phyloP scores from a whole-genome alignment of 2,329 filamentous ascomycete genomes.

The Aureobasidium sp. region DNA sequence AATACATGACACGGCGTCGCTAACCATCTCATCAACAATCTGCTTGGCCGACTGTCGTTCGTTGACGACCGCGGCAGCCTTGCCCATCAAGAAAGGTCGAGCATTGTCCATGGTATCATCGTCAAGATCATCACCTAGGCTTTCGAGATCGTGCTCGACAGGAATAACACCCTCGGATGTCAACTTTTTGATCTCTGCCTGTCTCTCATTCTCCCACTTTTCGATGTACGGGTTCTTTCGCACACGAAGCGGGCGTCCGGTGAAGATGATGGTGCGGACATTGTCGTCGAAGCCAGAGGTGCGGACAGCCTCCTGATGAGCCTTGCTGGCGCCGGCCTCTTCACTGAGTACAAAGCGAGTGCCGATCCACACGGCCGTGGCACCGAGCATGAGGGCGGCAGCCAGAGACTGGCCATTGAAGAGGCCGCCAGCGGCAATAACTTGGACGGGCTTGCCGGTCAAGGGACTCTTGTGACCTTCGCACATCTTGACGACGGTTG shows the following conservation, averaged over 20 bases:
- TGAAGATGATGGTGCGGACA: slow-evolving; percentile 96
- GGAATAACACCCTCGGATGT: slow-evolving; percentile 85
- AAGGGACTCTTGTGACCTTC: slow-evolving; percentile 77
- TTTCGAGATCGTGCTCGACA: slow-evolving; percentile 90
- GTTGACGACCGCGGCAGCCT: slow-evolving; percentile 87
- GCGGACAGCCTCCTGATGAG: slow-evolving; percentile 91
- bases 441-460: slow-evolving; percentile 80
- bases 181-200: slow-evolving; percentile 84
- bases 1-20: slow-evolving; percentile 53
- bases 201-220: slow-evolving; percentile 93
- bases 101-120: slow-evolving; percentile 90
- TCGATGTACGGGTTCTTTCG: slow-evolving; percentile 88
- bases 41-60: slow-evolving; percentile 86
- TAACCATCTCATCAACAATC: slow-evolving; percentile 90
- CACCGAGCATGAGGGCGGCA: slow-evolving; percentile 86
- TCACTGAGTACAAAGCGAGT: slow-evolving; percentile 91
- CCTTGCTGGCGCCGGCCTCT: slow-evolving; percentile 87
- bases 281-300: slow-evolving; percentile 94
- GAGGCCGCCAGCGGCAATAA: slow-evolving; percentile 89
- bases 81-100: slow-evolving; percentile 90
- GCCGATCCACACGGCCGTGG: slow-evolving; percentile 89
- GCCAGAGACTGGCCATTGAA: slow-evolving; percentile 89
- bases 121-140: slow-evolving; percentile 56
- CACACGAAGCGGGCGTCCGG: slow-evolving; percentile 87
- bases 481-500: slow-evolving; percentile 76